Evolutionary conservation across 331 rosid genomes (phyloP), one percentile per base, ranked within the genome.

Genomic region (Acacia pycnantha): DNA sequence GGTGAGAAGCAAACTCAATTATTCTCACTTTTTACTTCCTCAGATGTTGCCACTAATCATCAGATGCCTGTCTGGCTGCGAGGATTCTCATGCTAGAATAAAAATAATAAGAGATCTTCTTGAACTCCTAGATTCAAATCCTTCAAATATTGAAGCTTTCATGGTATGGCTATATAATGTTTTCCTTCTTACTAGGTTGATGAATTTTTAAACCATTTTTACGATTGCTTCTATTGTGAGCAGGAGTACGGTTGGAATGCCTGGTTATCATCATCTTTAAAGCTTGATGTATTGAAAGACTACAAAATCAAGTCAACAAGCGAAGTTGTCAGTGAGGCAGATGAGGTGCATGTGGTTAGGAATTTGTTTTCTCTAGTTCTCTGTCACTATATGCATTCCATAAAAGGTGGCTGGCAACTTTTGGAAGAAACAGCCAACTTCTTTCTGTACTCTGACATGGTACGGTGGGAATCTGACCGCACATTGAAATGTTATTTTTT

Each of bases 321-420:
- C 85, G 85, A 82, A 84, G 88, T 84, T 86, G 84, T 62, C 79
- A 81, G 48, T 79, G 85, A 68, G 83, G 89, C 81, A 82, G 85
- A 87, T 50, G 98, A 95, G 88, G 90, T 85, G 87, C 77, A 73
- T 50, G 51, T 84, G 81, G 89, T 90, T 76, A 88, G 94, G 86
- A 92, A 86, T 81, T 84, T 95, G 84, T 95, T 88, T 85, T 90
- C 87, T 80, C 89, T 89, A 41, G 98, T 95, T 85, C 98, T 95
- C 77, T 83, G 97, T 86, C 87, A 95, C 86, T 89, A 85, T 74
- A 84, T 93, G 85, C 87, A 89, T 82, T 90, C 92, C 76, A 88
- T 95, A 61, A 95, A 91, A 86, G 99, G 99, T 73, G 99, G 99
- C 77, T 95, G 99, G 99, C 97, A 95, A 82, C 98, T 91, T 73